phyloP scores from a whole-genome alignment of 257 asterid genomes.

The Cinchona pubescens region DNA sequence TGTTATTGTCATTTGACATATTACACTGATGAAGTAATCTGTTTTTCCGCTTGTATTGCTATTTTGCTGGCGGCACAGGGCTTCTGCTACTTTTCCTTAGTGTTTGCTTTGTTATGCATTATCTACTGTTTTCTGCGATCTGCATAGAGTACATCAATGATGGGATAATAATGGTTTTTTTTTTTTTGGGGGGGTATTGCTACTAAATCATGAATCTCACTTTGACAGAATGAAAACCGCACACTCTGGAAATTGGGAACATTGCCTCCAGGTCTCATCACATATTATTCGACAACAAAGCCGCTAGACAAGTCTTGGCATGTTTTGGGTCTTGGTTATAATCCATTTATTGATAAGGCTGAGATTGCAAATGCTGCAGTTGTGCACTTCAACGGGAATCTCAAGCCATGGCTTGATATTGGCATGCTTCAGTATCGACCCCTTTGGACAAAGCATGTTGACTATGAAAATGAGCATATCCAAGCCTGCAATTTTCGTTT shows the following conservation, averaged over 20 bases:
- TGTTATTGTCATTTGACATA: not conserved
- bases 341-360: constrained; percentile 79
- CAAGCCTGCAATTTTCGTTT: constrained; percentile 82
- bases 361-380: constrained; percentile 87
- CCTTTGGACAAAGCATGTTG: constrained; percentile 80
- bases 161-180: not conserved
- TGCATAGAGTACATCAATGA: not conserved
- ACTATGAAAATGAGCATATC: constrained; percentile 68
- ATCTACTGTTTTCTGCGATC: not conserved
- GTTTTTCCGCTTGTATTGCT: not conserved
- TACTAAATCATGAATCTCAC: constrained; percentile 1
- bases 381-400: constrained; percentile 81
- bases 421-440: constrained; percentile 74
- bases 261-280: constrained; percentile 81
- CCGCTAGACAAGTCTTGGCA: constrained; percentile 91
- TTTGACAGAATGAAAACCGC: constrained; percentile 55
- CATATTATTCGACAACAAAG: constrained; percentile 86
- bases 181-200: too few relatives aligned
- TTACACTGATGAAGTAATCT: not conserved
- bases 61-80: not conserved
- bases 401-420: constrained; percentile 93
- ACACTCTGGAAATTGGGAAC: constrained; percentile 88
- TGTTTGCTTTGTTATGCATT: not conserved
- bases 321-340: constrained; percentile 89
- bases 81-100: not conserved